Conservation (phyloP, 306 rosid genomes). For the Herpetospermum pedunculosum region DNA sequence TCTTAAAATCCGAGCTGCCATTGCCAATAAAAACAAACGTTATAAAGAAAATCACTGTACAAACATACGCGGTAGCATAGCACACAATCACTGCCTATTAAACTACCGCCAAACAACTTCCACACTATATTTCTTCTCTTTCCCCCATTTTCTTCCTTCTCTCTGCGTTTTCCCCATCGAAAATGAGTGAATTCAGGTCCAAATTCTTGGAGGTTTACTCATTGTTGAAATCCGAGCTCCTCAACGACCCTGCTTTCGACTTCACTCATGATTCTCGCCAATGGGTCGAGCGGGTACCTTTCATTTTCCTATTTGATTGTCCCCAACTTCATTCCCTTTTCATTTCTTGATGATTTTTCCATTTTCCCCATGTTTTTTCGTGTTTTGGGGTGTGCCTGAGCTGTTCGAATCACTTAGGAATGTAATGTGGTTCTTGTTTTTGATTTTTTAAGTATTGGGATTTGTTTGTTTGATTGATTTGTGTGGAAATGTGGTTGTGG, state of each 20-base stretch:
- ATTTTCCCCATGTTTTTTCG: not conserved
- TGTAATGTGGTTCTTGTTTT: not conserved
- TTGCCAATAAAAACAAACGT: not conserved
- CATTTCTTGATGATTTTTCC: not conserved
- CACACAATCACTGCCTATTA: not conserved
- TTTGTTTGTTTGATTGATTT: not conserved
- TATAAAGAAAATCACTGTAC: not conserved
- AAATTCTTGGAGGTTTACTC: constrained; percentile 37
- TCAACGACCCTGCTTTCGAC: constrained; percentile 36
- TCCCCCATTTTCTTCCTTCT: not conserved
- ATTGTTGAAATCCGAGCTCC: constrained; percentile 33
- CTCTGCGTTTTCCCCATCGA: not conserved
- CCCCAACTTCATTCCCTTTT: not conserved
- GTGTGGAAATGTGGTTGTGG: not conserved
- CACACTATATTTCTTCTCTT: not conserved
- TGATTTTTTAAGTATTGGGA: not conserved
- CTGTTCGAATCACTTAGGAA: not conserved
- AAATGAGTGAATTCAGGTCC: constrained; percentile 25
- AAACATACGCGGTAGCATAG: not conserved
- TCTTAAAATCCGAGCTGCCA: not conserved
- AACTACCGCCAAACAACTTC: not conserved
- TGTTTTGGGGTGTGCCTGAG: not conserved
- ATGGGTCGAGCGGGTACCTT: constrained; percentile 29
- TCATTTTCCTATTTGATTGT: not conserved
- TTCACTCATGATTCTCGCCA: constrained; percentile 37